Conservation (phyloP, 2,329 filamentous ascomycete genomes). For the Stemphylium beticola region DNA sequence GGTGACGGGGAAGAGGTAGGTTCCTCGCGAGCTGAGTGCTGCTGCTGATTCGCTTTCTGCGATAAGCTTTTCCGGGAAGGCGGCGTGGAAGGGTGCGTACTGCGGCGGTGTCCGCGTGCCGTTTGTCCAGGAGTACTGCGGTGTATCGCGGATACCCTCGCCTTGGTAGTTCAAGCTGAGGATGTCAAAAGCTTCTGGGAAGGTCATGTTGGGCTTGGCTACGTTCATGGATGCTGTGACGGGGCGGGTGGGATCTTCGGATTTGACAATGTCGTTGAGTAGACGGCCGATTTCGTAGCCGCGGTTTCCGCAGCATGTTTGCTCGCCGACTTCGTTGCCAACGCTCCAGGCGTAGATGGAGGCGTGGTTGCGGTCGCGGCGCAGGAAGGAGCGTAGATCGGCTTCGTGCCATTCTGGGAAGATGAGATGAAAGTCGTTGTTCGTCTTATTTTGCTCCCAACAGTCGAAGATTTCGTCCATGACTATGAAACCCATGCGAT, state of each 20-base stretch:
- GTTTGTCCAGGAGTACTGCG: too few species aligned
- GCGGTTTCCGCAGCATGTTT: conserved; percentile 45
- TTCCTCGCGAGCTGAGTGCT: conserved; percentile 57
- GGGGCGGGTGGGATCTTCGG: conserved; percentile 57
- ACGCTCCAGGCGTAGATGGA: conserved; percentile 61
- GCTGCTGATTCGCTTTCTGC: conserved; percentile 39
- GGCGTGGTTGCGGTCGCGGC: conserved; percentile 62
- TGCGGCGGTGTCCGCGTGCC: too few species aligned
- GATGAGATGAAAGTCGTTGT: conserved; percentile 60
- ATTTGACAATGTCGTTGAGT: conserved; percentile 45
- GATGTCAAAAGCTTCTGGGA: conserved; percentile 54
- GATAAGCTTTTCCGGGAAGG: conserved; percentile 52
- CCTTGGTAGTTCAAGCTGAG: conserved; percentile 43
- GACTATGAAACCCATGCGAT: conserved; percentile 58
- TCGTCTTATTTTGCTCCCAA: conserved; percentile 55
- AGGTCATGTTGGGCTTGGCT: conserved; percentile 49
- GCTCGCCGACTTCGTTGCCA: conserved; percentile 62
- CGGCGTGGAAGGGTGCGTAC: too few species aligned
- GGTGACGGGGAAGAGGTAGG: conserved; percentile 60
- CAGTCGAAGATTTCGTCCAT: conserved; percentile 62
- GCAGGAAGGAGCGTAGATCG: conserved; percentile 58
- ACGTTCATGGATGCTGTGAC: conserved; percentile 56
- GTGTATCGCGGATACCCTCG: too few species aligned
- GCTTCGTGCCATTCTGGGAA: conserved; percentile 62
- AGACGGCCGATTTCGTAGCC: not conserved